Evolutionary conservation across 129 eudicot genomes (phyloP).

Genomic region (Tagetes patula): DNA sequence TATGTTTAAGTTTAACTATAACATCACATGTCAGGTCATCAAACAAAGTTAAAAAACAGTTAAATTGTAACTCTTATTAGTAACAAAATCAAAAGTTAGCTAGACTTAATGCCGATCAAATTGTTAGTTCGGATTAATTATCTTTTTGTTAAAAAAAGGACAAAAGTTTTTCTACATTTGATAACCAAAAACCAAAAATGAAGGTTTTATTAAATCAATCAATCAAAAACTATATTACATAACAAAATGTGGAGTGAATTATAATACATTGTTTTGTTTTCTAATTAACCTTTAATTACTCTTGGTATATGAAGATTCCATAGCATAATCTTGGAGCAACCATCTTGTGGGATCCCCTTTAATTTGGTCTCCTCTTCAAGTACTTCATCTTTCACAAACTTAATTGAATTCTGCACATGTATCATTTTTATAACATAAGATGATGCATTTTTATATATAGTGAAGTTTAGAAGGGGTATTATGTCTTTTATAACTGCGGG

Average conservation of each 20-base stretch:
- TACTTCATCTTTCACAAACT: constrained; percentile 78
- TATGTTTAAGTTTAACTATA: too few species aligned
- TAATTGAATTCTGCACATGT: constrained; percentile 64
- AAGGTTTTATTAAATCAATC: constrained; percentile 9
- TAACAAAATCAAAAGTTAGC: too few species aligned
- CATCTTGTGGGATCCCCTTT: constrained; percentile 69
- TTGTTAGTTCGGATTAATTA: too few species aligned
- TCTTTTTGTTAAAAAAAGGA: too few species aligned
- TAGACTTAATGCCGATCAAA: too few species aligned
- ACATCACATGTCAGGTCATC: too few species aligned
- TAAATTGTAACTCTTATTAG: too few species aligned
- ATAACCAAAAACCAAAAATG: constrained; percentile 20
- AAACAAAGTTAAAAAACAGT: too few species aligned
- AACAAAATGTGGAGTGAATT: constrained; percentile 11
- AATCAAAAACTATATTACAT: constrained; percentile 22
- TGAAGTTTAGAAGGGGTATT: not conserved
- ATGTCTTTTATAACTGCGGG: not conserved
- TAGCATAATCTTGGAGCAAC: constrained; percentile 74
- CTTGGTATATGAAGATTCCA: constrained; percentile 67
- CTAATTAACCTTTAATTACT: constrained; percentile 25
- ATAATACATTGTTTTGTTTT: constrained; percentile 8
- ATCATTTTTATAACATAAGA: not conserved
- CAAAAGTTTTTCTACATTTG: not conserved
- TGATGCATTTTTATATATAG: not conserved
- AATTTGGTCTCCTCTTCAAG: constrained; percentile 79